Conservation (phyloP, 129 eudicot genomes). For the Mikania micrantha region DNA sequence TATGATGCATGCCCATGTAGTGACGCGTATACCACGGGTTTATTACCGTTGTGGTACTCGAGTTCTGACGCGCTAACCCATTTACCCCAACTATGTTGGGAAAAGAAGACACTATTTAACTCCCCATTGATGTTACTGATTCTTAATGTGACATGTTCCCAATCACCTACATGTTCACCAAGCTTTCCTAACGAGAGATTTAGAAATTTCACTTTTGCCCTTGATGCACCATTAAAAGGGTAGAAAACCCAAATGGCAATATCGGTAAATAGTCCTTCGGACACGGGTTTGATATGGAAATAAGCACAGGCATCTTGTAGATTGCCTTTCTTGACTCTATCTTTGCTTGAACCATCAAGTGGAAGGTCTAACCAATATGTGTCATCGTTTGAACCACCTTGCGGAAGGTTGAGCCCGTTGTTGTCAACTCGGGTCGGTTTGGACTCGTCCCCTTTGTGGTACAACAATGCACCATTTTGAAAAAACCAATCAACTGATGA, state of each 20-base stretch:
- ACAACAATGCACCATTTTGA: constrained; percentile 9
- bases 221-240: constrained; percentile 1
- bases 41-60: constrained; percentile 1
- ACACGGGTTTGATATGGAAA: background rate
- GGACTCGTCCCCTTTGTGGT: constrained; percentile 1
- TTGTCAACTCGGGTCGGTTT: background rate
- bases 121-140: background rate
- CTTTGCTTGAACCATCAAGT: constrained; percentile 6
- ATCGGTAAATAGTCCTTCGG: background rate
- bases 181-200: background rate
- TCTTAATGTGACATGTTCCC: constrained; percentile 7
- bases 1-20: constrained; percentile 8
- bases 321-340: constrained; percentile 6
- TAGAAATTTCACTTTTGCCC: constrained; percentile 1
- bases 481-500: constrained; percentile 5
- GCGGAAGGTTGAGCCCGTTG: background rate
- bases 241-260: constrained; percentile 5
- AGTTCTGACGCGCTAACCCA: constrained; percentile 10
- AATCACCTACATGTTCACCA: constrained; percentile 8
- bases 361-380: background rate
- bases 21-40: background rate
- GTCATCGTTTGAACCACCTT: constrained; percentile 1
- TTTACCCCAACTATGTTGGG: constrained; percentile 7
- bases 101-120: constrained; percentile 3
- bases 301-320: constrained; percentile 5